Percentiles rank a stretch among this genome's conserved stretches.
Evolutionary conservation across 2,329 filamentous ascomycete genomes (phyloP).

Genomic region (Ascochyta viciae-villosae): DNA sequence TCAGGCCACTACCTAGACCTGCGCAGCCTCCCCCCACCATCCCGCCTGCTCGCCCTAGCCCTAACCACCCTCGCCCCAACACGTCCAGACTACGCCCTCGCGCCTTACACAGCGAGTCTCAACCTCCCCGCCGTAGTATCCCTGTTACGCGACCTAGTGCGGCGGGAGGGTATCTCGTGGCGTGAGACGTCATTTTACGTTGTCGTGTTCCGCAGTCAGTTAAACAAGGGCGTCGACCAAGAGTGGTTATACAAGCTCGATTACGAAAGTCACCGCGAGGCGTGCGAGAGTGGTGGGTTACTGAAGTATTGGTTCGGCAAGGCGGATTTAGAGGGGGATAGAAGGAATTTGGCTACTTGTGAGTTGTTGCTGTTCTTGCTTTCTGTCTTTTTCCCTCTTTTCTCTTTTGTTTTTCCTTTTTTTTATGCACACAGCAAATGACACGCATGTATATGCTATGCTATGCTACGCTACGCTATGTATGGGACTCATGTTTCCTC

Average conservation of each 20-base stretch:
- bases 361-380: too few relatives aligned
- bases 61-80: constrained; percentile 69
- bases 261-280: constrained; percentile 80
- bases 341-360: constrained; percentile 81
- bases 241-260: constrained; percentile 75
- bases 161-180: constrained; percentile 60
- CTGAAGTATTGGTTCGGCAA: constrained; percentile 93
- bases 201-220: constrained; percentile 79
- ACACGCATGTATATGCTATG: too few relatives aligned
- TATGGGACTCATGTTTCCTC: too few relatives aligned
- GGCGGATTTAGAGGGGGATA: constrained; percentile 64
- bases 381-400: too few relatives aligned
- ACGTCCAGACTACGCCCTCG: constrained; percentile 76
- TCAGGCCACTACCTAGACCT: constrained; percentile 76
- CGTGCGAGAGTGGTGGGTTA: constrained; percentile 78
- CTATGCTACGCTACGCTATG: too few relatives aligned
- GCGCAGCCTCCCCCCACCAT: constrained; percentile 67
- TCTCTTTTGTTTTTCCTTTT: too few relatives aligned
- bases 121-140: constrained; percentile 74
- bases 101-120: constrained; percentile 75
- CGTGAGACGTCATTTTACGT: constrained; percentile 75
- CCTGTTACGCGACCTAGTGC: constrained; percentile 62
- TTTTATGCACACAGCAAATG: too few relatives aligned
- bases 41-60: constrained; percentile 74
- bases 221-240: constrained; percentile 71